Conservation (phyloP, 2,329 filamentous ascomycete genomes). For the Ophiostoma pallidulum region DNA sequence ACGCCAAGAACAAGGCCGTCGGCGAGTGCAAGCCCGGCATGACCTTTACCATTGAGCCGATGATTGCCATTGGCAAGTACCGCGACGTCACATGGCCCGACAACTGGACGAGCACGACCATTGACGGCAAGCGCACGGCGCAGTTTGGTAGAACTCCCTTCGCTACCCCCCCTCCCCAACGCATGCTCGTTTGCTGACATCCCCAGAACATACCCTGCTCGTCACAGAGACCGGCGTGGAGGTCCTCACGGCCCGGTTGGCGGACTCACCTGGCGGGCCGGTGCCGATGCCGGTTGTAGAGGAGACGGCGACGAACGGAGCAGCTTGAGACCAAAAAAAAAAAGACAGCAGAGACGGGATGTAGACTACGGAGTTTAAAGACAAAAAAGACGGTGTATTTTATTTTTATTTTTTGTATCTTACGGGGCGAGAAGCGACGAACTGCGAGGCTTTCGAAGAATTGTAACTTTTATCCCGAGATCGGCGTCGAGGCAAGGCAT, state of each 20-base stretch:
- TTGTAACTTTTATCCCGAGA: too few relatives aligned
- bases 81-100: conserved; percentile 95
- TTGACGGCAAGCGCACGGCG: conserved; percentile 80
- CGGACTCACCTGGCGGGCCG: conserved; percentile 67
- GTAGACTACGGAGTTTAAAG: too few relatives aligned
- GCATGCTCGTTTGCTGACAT: neutral
- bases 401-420: too few relatives aligned
- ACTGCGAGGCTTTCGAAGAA: too few relatives aligned
- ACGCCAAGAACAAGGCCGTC: conserved; percentile 96
- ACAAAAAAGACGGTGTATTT: too few relatives aligned
- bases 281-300: conserved; percentile 42
- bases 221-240: conserved; percentile 81
- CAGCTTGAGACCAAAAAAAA: too few relatives aligned
- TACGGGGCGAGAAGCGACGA: too few relatives aligned
- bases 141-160: conserved; percentile 66
- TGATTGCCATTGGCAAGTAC: conserved; percentile 90
- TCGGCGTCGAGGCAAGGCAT: too few relatives aligned
- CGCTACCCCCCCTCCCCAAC: neutral
- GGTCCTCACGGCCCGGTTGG: conserved; percentile 64
- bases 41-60: conserved; percentile 98
- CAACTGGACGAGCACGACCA: conserved; percentile 94
- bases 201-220: conserved; percentile 66
- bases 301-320: neutral
- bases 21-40: conserved; percentile 91
- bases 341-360: neutral